Conservation (phyloP, 139 green algal genomes). For the Dunaliella primolecta region DNA sequence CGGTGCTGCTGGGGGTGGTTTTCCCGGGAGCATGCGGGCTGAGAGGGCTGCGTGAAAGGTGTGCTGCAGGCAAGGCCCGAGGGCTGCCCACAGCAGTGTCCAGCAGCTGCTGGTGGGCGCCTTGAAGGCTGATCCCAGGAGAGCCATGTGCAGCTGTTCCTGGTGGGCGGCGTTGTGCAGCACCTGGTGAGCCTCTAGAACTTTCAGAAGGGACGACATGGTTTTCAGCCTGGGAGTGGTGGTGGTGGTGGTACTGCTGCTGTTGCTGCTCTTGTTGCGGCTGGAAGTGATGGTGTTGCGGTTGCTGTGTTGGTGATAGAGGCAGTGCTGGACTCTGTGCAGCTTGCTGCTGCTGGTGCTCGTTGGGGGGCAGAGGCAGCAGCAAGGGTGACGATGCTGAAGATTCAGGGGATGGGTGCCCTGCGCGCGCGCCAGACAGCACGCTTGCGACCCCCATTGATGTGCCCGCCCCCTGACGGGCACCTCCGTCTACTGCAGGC, state of each 20-base stretch:
- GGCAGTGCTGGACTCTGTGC: too few species aligned
- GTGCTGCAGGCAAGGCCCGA: not conserved
- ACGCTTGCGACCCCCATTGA: too few species aligned
- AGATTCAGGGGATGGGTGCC: not conserved
- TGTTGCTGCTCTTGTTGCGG: not conserved
- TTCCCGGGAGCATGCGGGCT: too few species aligned
- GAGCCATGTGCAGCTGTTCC: not conserved
- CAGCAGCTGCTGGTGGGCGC: not conserved
- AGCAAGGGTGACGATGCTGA: not conserved
- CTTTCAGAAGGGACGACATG: too few species aligned
- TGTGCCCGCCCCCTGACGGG: too few species aligned
- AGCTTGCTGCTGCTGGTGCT: not conserved
- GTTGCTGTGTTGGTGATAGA: too few species aligned
- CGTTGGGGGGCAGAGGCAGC: not conserved
- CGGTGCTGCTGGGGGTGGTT: too few species aligned
- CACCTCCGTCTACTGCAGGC: not conserved
- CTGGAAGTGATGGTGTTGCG: not conserved
- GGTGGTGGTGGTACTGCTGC: not conserved
- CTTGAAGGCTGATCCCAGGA: not conserved
- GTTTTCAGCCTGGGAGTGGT: too few species aligned
- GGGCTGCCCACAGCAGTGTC: not conserved
- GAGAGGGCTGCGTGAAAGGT: too few species aligned
- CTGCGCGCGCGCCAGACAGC: too few species aligned
- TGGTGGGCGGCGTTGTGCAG: too few species aligned
- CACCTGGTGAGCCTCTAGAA: too few species aligned